These are phyloP conservation scores for Polygonum aviculare DNA, from an alignment of 148 eudicot species.

Conservation along the genomic window DNA sequence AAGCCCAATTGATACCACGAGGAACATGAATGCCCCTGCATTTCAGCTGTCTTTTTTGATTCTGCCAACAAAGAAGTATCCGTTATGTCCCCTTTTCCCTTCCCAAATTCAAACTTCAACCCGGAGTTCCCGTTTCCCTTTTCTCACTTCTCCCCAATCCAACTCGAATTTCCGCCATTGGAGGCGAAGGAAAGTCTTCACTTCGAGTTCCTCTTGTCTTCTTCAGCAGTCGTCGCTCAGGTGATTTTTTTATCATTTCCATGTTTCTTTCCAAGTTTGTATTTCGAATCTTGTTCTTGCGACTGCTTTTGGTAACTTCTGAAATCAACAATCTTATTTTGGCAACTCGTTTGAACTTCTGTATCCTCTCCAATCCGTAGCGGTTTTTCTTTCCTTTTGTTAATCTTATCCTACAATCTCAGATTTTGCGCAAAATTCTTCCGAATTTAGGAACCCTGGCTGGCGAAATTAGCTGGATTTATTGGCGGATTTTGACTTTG, in stretches of 20 bases:
- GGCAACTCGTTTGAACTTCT: slow-evolving; percentile 2
- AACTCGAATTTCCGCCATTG: neutral
- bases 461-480: neutral
- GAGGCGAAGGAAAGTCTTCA: neutral
- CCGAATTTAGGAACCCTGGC: neutral
- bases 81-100: slow-evolving; percentile 3
- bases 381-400: slow-evolving; percentile 3
- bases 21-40: neutral
- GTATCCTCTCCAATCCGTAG: neutral
- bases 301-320: slow-evolving; percentile 1
- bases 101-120: neutral
- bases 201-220: neutral
- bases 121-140: neutral
- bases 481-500: neutral
- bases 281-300: slow-evolving; percentile 3
- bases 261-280: neutral
- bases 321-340: neutral
- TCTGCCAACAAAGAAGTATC: neutral
- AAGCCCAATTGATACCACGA: neutral
- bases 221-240: neutral
- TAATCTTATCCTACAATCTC: neutral
- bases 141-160: neutral
- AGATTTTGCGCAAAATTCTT: neutral
- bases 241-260: neutral
- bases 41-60: neutral